Evolutionary conservation across 352 stramenopile genomes (phyloP).

Genomic region (Phytopythium mirpurense): DNA sequence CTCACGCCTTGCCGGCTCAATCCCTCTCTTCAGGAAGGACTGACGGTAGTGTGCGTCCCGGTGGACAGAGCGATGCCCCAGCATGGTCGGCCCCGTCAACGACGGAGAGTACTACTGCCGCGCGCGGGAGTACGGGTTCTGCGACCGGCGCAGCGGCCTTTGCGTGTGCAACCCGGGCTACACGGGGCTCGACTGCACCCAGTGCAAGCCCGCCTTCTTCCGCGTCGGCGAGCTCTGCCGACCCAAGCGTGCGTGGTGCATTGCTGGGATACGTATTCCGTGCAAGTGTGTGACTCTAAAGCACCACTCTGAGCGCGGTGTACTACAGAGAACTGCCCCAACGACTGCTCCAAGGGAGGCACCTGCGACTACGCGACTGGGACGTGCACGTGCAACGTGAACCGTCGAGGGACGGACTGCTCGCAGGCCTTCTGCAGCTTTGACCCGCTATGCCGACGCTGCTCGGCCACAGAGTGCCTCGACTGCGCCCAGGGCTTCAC

Average conservation of each 20-base stretch:
- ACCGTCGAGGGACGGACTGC: slow-evolving; percentile 80
- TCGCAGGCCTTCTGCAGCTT: slow-evolving; percentile 62
- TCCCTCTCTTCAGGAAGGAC: slow-evolving; percentile 15
- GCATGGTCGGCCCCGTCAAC: slow-evolving; percentile 84
- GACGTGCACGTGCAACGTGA: slow-evolving; percentile 67
- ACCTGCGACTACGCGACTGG: slow-evolving; percentile 89
- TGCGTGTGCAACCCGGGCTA: slow-evolving; percentile 95
- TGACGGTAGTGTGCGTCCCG: neutral
- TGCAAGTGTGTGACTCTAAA: neutral
- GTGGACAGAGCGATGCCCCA: slow-evolving; percentile 55
- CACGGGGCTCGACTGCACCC: slow-evolving; percentile 84
- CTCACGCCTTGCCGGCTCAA: slow-evolving; percentile 17
- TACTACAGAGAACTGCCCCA: slow-evolving; percentile 66
- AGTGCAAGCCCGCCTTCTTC: slow-evolving; percentile 88
- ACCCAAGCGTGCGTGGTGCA: slow-evolving; percentile 52
- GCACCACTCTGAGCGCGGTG: neutral
- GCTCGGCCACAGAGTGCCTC: slow-evolving; percentile 73
- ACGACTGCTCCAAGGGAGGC: slow-evolving; percentile 86
- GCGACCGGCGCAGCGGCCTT: slow-evolving; percentile 88
- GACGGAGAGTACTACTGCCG: slow-evolving; percentile 91
- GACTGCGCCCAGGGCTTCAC: slow-evolving; percentile 87
- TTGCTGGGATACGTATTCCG: neutral
- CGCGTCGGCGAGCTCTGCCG: slow-evolving; percentile 81
- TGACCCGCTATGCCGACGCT: slow-evolving; percentile 85
- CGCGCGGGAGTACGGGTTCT: slow-evolving; percentile 90